These are phyloP conservation scores for Phlyctochytrium arcticum DNA, from an alignment of 192 early-diverging fungal species.

Conservation along the genomic window DNA sequence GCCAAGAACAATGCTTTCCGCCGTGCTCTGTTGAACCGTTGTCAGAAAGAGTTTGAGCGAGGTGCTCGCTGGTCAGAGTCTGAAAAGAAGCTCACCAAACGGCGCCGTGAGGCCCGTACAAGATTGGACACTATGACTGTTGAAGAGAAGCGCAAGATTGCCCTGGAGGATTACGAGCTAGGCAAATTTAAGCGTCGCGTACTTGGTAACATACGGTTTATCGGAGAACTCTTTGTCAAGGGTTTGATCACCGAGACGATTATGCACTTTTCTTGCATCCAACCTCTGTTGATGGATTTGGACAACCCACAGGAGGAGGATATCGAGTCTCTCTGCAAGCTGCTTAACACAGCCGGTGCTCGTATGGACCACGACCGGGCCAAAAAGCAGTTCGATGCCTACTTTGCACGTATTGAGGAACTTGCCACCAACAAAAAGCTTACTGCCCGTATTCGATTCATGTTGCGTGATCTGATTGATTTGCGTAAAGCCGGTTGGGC, in stretches of 20 bases:
- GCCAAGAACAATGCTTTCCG: slow-evolving; percentile 78
- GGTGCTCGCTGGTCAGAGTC: slow-evolving; percentile 71
- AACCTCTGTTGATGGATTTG: slow-evolving; percentile 67
- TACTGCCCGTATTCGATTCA: slow-evolving; percentile 87
- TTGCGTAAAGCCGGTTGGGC: slow-evolving; percentile 78
- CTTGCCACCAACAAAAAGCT: slow-evolving; percentile 67
- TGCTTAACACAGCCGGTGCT: slow-evolving; percentile 84
- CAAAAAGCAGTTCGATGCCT: slow-evolving; percentile 71
- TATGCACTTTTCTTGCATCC: slow-evolving; percentile 87
- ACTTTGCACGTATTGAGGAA: slow-evolving; percentile 79
- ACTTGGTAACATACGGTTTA: slow-evolving; percentile 88
- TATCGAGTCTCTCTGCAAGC: slow-evolving; percentile 86
- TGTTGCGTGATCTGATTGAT: slow-evolving; percentile 86
- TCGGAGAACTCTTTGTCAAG: slow-evolving; percentile 93
- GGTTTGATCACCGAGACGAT: slow-evolving; percentile 90
- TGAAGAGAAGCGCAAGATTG: slow-evolving; percentile 53
- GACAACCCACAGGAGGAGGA: slow-evolving; percentile 90
- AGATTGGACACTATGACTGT: slow-evolving; percentile 60
- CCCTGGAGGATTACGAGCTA: slow-evolving; percentile 68
- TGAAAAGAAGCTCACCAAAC: slow-evolving; percentile 28
- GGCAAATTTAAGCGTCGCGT: slow-evolving; percentile 91
- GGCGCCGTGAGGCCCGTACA: slow-evolving; percentile 29
- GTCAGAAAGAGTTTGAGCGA: slow-evolving; percentile 92
- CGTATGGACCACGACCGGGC: slow-evolving; percentile 65
- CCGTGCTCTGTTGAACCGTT: slow-evolving; percentile 83